A percentile compares a stretch with the other conserved stretches of the same genome.
phyloP scores from a whole-genome alignment of 805 yeast genomes.

The Candida railenensis region DNA sequence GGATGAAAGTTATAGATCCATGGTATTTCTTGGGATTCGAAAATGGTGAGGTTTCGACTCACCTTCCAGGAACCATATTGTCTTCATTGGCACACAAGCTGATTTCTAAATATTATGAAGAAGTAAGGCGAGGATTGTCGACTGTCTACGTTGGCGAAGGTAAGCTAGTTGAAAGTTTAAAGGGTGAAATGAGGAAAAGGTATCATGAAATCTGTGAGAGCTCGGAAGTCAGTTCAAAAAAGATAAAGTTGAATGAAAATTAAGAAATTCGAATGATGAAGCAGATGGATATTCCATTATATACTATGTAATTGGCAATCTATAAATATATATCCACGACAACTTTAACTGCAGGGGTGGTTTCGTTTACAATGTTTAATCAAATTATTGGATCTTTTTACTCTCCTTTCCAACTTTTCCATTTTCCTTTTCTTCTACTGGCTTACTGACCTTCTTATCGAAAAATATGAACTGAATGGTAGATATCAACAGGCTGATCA shows the following conservation, averaged over 20 bases:
- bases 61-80: neutral
- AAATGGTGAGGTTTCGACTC: neutral
- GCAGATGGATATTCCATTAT: no score
- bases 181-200: neutral
- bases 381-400: neutral
- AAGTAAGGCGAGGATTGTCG: neutral
- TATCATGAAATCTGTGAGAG: neutral
- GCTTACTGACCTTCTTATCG: conserved; percentile 10
- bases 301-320: no score
- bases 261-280: neutral
- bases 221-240: no score
- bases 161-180: neutral
- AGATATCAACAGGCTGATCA: conserved; percentile 21
- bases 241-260: no score
- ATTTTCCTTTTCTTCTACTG: conserved; percentile 3
- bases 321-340: no score
- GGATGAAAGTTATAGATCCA: conserved; percentile 50
- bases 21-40: conserved; percentile 28
- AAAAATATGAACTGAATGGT: conserved; percentile 19
- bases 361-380: neutral
- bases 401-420: neutral
- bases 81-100: neutral
- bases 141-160: neutral
- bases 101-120: neutral
- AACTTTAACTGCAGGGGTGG: no score